phyloP scores from a whole-genome alignment of 192 early-diverging fungal genomes.

The Pilobolus umbonatus region DNA sequence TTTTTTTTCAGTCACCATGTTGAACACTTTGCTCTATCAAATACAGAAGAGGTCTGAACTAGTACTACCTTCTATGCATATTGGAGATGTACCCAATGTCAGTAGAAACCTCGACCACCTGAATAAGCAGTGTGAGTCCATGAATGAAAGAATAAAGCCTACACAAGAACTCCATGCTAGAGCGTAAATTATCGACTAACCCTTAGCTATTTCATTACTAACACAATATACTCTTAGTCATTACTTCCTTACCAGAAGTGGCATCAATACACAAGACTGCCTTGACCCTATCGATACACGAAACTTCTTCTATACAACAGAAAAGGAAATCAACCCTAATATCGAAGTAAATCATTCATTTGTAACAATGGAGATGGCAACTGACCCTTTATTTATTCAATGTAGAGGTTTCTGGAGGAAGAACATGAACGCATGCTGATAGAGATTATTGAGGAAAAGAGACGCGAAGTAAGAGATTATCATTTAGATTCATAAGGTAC shows the following conservation, averaged over 20 bases:
- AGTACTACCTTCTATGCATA: neutral
- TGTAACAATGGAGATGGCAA: neutral
- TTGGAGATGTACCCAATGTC: neutral
- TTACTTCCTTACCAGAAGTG: slow-evolving; percentile 6
- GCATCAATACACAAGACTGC: neutral
- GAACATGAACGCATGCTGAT: slow-evolving; percentile 5
- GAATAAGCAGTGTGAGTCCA: neutral
- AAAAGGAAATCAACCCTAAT: neutral
- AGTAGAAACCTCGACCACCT: neutral
- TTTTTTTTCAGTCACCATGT: too few species aligned
- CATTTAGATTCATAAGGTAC: neutral
- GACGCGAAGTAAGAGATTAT: neutral
- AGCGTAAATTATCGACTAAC: neutral
- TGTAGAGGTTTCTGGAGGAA: neutral
- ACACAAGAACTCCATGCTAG: slow-evolving; percentile 3
- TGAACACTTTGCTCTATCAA: too few species aligned
- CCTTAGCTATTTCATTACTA: neutral
- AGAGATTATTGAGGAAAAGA: neutral
- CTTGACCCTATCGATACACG: neutral
- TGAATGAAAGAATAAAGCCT: slow-evolving; percentile 6
- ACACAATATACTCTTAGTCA: slow-evolving; percentile 1
- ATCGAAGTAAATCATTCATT: neutral
- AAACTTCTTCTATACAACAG: neutral
- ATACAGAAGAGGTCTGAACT: neutral
- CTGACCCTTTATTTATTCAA: neutral